Base-by-base conservation (phyloP, 208 protist species). In the Crithidia bombi region DNA sequence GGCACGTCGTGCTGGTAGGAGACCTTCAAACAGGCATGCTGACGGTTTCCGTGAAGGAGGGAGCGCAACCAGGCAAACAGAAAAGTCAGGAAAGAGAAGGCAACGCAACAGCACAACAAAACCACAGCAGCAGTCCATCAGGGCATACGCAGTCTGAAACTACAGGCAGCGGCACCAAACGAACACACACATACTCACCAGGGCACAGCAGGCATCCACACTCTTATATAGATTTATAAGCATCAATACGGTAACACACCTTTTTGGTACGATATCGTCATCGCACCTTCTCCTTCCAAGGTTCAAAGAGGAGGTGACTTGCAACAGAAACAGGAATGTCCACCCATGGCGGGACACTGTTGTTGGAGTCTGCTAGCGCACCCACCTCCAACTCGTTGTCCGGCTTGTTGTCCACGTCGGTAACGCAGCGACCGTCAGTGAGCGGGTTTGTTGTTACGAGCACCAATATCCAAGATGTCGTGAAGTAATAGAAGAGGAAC, bases 291-390 rank as follows among this genome's bases (percentile, higher is more conserved):
- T 78, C 77, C 55, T 79, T 88, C 91, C 91, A 94, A 17, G 89
- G 92, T 65, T 93, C 83, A 56, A 91, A 95, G 28, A 97, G 74
- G 0, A 97, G 75, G 26, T 77, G 62, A 52, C 89, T 97, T 3
- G 82, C 44, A 17, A 96, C 83, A 25, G 79, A 71, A 17, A 94
- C 87, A 5, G 92, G 92, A 50, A 97, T 97, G 58, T 97, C 90
- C 5, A 78, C 80, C 67, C 86, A 79, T 41, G 90, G 89, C 21
- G 90, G 88, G 9, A 97, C 87, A 68, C 83, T 89, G 36, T 79
- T 82, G 26, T 75, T 82, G 14, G 55, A 69, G 30, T 86, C 79
- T 3, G 79, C 78, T 6, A 93, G 52, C 25, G 75, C 80, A 10
- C 81, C 87, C 5, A 94, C 65, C 39, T 71, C 79, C 12, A 76